These are phyloP conservation scores for Vitis riparia DNA, from an alignment of 164 flowering plant species.

Conservation along the genomic window DNA sequence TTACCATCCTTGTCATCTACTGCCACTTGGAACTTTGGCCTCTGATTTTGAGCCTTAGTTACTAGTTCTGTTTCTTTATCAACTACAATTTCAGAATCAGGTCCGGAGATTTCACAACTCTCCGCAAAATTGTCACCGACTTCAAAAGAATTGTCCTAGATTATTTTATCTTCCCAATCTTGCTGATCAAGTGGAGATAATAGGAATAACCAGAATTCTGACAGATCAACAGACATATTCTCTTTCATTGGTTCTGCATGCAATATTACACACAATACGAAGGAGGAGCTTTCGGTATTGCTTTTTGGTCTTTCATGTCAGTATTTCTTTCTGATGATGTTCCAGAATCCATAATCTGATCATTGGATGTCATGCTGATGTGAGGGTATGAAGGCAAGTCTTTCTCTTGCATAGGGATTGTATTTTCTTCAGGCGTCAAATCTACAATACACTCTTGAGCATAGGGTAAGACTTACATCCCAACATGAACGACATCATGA, in stretches of 20 bases:
- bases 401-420: no score
- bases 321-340: no score
- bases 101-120: constrained; percentile 42
- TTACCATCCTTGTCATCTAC: constrained; percentile 47
- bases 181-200: constrained; percentile 72
- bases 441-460: no score
- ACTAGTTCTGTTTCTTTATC: constrained; percentile 31
- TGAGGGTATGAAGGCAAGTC: no score
- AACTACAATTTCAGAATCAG: constrained; percentile 38
- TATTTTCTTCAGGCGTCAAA: no score
- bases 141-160: constrained; percentile 71
- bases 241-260: constrained; percentile 68
- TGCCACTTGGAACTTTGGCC: constrained; percentile 22
- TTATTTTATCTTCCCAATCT: constrained; percentile 82
- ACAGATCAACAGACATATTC: constrained; percentile 23
- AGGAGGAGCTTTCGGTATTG: no score
- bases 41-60: constrained; percentile 13
- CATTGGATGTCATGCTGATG: no score
- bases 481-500: no score
- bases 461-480: no score
- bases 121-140: constrained; percentile 33
- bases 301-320: no score
- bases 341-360: no score
- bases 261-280: constrained; percentile 21
- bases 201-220: constrained; percentile 33